Evolutionary conservation across 2,329 filamentous ascomycete species (phyloP), one percentile per base, ranked within the genome.

Genomic region (Stemphylium vesicarium): DNA sequence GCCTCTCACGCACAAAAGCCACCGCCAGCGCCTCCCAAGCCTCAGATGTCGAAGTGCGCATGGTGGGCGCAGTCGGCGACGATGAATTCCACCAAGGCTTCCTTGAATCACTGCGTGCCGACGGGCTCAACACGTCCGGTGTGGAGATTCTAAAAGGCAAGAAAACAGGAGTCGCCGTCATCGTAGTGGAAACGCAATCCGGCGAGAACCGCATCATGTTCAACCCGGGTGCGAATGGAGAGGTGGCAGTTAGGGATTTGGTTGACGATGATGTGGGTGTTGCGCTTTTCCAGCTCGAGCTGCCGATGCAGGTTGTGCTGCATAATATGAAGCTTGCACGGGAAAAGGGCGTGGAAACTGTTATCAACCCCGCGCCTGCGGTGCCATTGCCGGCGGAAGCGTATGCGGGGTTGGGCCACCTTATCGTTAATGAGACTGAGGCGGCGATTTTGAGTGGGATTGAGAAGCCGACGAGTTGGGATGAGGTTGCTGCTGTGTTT

Each of bases 361-460:
- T 97, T 44, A 83, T 96, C 60, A 98, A 97, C 74, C 92, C 93
- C 13, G 93, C 93, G 3, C 80, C 80, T 1, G 92, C 92, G 3
- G 82, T 87, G 39, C 75, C 78, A 8, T 77, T 96, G 3, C 92
- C 91, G 1, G 80, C 80, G 0, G 81, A 85, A 24, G 86, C 85
- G 8, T 95, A 90, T 71, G 65, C 73, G 6, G 85, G 84, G 1
- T 82, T 97, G 29, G 86, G 87, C 37, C 91, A 96, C 67, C 81
- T 97, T 38, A 85, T 97, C 45, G 85, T 97, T 66, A 97, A 98
- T 70, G 93, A 97, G 79, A 95, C 89, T 1, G 93, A 97, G 78
- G 91, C 92, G 2, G 84, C 87, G 8, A 84, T 93, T 44, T 82
- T 96, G 50, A 87, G 85, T 0, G 85, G 84, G 1, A 79, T 75